Evolutionary conservation across 1,139 yeast species (phyloP).

Genomic region (Yamadazyma spencermartinsiae): DNA sequence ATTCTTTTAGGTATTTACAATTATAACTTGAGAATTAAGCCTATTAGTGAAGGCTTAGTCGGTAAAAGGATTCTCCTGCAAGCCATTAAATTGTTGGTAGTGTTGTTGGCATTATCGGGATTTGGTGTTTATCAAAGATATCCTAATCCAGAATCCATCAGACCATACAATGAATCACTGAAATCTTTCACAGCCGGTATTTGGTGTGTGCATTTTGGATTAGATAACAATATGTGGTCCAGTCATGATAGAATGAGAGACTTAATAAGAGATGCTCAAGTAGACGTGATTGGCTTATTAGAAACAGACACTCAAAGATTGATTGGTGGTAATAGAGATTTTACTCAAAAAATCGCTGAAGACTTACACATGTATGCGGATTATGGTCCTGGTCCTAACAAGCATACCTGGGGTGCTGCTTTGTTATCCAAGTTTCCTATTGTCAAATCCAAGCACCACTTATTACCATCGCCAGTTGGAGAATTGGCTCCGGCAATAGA

Average conservation of each 20-base stretch:
- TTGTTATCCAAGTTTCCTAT: conserved; percentile 93
- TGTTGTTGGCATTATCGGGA: conserved; percentile 32
- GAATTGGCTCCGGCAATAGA: conserved; percentile 98
- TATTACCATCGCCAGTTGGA: conserved; percentile 93
- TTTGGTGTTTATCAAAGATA: conserved; percentile 57
- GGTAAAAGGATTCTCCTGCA: conserved; percentile 24
- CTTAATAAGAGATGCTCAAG: conserved; percentile 77
- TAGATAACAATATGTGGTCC: conserved; percentile 98
- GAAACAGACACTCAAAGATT: conserved; percentile 94
- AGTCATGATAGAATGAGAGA: conserved; percentile 88
- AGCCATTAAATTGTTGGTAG: conserved; percentile 25
- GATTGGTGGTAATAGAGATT: conserved; percentile 92
- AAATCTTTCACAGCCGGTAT: conserved; percentile 88
- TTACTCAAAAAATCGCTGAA: conserved; percentile 89
- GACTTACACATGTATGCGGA: conserved; percentile 94
- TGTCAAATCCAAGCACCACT: conserved; percentile 81
- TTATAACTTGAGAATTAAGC: conserved; percentile 26
- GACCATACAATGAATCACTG: conserved; percentile 77
- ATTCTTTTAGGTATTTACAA: conserved; percentile 44
- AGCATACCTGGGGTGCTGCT: conserved; percentile 98
- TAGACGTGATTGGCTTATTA: conserved; percentile 86
- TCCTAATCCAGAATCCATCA: conserved; percentile 53
- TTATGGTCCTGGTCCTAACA: conserved; percentile 96
- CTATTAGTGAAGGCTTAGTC: conserved; percentile 22
- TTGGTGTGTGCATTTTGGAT: conserved; percentile 97